phyloP scores from a whole-genome alignment of 495 filamentous ascomycete species.

The Lophium mytilinum region DNA sequence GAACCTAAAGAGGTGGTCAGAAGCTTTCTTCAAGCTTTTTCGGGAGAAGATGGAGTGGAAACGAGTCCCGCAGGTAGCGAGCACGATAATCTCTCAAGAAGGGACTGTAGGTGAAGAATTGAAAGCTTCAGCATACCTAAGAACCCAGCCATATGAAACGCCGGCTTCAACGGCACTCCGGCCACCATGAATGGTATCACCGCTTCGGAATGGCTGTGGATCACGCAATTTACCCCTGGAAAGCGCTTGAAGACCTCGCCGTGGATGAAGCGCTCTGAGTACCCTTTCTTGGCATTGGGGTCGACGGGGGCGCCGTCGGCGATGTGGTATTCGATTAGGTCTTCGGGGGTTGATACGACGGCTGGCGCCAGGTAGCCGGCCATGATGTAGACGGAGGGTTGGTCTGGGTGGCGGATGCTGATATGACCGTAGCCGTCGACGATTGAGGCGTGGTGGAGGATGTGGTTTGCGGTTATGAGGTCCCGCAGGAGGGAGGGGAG shows the following conservation, averaged over 20 bases:
- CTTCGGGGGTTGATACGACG: constrained; percentile 33
- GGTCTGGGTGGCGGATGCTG: constrained; percentile 39
- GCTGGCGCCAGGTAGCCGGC: constrained; percentile 40
- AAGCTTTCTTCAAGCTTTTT: too few species aligned
- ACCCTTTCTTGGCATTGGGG: constrained; percentile 29
- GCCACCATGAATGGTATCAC: constrained; percentile 41
- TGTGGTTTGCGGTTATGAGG: constrained; percentile 24
- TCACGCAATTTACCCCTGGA: constrained; percentile 35
- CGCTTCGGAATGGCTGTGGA: constrained; percentile 42
- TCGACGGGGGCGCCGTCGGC: constrained; percentile 35
- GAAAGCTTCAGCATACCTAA: background rate
- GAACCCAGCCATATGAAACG: constrained; percentile 40
- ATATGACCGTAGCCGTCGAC: constrained; percentile 48
- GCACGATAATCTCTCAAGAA: too few species aligned
- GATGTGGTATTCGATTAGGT: constrained; percentile 41
- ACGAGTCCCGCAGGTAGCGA: too few species aligned
- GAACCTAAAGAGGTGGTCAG: background rate
- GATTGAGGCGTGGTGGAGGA: constrained; percentile 30
- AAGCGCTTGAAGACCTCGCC: constrained; percentile 43
- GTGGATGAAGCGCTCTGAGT: constrained; percentile 45
- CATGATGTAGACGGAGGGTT: constrained; percentile 40
- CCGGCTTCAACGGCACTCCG: constrained; percentile 33
- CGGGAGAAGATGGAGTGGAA: too few species aligned
- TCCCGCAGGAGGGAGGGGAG: constrained; percentile 8
- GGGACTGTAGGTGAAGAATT: background rate